Base-by-base conservation (phyloP, 2,329 filamentous ascomycete genomes). In the Bimuria novae-zelandiae region DNA sequence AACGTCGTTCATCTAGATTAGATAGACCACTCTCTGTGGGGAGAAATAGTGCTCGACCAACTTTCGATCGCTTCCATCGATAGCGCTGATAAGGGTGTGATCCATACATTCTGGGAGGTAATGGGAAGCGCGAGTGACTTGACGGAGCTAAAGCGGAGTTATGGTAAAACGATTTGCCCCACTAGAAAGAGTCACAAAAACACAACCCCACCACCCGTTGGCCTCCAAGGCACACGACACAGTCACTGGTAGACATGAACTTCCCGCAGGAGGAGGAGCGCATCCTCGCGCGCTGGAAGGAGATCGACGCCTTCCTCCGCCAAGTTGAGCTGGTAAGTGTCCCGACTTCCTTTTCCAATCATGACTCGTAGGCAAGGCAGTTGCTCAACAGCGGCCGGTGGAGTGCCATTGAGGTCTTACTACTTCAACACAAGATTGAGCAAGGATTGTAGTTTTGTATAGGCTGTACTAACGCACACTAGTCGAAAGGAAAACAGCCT, bases 201-300 rank as follows among this genome's bases (percentile, higher is more conserved):
- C 55, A 63, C 63, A 52, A 41, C 64, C 62, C 65, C 66, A 60
- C 64, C 61, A 62, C 55, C n/a, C n/a, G n/a, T n/a, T n/a, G 52
- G 52, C 54, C 48, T 25, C 16, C 37, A 44, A 51, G 46, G 52
- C 54, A 52, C 63, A 60, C 59, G 53, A 62, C 52, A 60, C n/a
- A n/a, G n/a, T 59, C 56, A 59, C 58, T n/a, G 51, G 91, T 92
- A 89, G 90, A 89, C 70, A 93, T 97, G 79, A 85, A 93, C 77
- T 97, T 97, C 75, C 89, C 93, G 52, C 89, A 89, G 75, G 90
- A 94, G 76, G 93, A 97, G 82, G 89, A 95, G 79, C 84, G 80
- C 59, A 84, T 92, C 74, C 86, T 97, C 75, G 80, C 87, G 72
- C 84, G 86, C 78, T 99, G 93, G 94, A 89, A 87, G 71, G 90